phyloP scores from a whole-genome alignment of 139 green algal genomes.

The Diplosphaera chodatii region DNA sequence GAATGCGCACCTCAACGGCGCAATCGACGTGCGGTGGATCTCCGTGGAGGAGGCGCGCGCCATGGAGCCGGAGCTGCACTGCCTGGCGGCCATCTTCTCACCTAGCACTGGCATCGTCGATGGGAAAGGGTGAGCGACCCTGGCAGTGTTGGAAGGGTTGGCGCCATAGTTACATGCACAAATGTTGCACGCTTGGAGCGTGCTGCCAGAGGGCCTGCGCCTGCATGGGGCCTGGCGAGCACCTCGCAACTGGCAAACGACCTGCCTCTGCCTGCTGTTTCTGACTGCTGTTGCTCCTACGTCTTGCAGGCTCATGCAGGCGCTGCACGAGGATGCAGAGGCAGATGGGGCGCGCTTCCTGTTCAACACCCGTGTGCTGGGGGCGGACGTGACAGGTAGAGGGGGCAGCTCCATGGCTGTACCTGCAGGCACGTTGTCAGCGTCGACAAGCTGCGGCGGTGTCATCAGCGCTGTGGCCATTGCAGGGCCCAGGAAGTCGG shows the following conservation, averaged over 20 bases:
- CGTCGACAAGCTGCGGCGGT: too few species aligned
- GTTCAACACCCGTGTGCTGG: slow-evolving; percentile 30
- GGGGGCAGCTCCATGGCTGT: too few species aligned
- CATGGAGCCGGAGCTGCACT: slow-evolving; percentile 58
- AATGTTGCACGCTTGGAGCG: too few species aligned
- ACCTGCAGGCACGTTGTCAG: too few species aligned
- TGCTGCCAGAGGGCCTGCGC: too few species aligned
- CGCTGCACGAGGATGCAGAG: slow-evolving; percentile 53
- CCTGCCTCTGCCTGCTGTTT: too few species aligned
- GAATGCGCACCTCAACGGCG: slow-evolving; percentile 46
- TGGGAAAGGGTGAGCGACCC: slow-evolving; percentile 44
- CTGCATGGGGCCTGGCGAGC: too few species aligned
- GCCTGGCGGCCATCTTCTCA: slow-evolving; percentile 62
- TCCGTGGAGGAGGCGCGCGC: slow-evolving; percentile 22
- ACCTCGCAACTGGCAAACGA: too few species aligned
- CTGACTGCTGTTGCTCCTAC: not conserved
- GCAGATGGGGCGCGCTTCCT: slow-evolving; percentile 31
- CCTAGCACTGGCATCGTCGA: slow-evolving; percentile 80
- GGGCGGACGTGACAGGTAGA: slow-evolving; percentile 23
- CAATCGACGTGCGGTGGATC: slow-evolving; percentile 61
- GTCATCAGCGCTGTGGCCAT: not conserved
- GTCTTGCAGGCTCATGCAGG: slow-evolving; percentile 52
- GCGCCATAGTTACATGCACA: not conserved
- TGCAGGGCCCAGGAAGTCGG: slow-evolving; percentile 6
- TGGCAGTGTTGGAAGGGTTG: not conserved